Base-by-base conservation (phyloP, 192 early-diverging fungal genomes). In the Coemansia sp. region DNA sequence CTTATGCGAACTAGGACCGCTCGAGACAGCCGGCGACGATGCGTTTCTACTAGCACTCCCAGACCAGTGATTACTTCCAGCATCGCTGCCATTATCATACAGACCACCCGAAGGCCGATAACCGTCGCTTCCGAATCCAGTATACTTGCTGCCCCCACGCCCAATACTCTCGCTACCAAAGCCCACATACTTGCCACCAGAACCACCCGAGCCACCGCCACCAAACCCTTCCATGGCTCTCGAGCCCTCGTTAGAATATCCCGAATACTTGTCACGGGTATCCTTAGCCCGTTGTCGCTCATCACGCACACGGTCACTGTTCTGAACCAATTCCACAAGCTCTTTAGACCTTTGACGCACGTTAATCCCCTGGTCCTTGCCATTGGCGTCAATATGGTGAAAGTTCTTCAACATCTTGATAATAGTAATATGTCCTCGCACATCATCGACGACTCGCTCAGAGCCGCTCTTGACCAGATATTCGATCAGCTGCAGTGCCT, bases 311-410 rank as follows among this genome's bases (percentile, higher is more conserved):
- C 80, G 87, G 34, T 95, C 89, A 63, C 87, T 89, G 76, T 93
- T 89, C 41, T 87, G 87, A 15, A 98, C 74, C 55, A 97, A 83
- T 7, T 96, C 96, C 3, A 90, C 78, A 38, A 99, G 84, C 83
- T 98, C 95, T 70, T 94, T 95, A 15, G 96, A 92, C 10, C 97
- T 88, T 62, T 84, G 77, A 69, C 73, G 90, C 95, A 95, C 91
- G 69, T 98, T 98, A 60, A 99, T 90, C 6, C 97, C 97, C 78
- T 99, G 95, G 78, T 99, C 97, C 73, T 99, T 99, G 74, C 91
- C 91, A 69, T 95, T 95, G 27, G 95, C 93, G 72, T 98, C 96
- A 31, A 95, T 86, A 65, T 90, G 94, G 61, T 95, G 89, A 71
- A 95, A 99, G 85, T 88, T 96, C 63, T 89, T 87, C 62, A 96